These are phyloP conservation scores for Zostera marina DNA, from an alignment of 116 monocot species.

Conservation along the genomic window DNA sequence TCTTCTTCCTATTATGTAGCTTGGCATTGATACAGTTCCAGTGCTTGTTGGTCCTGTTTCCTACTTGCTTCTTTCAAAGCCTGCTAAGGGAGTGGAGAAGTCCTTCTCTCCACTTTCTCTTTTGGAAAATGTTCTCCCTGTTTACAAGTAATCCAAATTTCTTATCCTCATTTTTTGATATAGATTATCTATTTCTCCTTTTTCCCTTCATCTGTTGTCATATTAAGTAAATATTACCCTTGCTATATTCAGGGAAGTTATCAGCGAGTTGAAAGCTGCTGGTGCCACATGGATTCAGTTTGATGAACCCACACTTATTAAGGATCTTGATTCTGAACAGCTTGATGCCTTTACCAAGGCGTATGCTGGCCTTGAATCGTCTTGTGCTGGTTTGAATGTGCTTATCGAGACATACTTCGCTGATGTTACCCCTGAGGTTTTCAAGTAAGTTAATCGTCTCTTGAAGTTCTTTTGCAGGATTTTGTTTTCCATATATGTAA, in stretches of 20 bases:
- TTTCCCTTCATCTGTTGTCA: neutral
- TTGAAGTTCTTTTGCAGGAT: neutral
- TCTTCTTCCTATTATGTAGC: conserved; percentile 10
- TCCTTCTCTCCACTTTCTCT: conserved; percentile 29
- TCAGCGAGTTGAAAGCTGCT: conserved; percentile 54
- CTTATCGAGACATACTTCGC: conserved; percentile 69
- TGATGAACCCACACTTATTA: conserved; percentile 60
- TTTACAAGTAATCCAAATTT: conserved; percentile 32
- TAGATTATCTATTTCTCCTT: neutral
- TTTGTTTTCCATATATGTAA: neutral
- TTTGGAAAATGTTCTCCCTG: conserved; percentile 23
- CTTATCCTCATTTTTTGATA: neutral
- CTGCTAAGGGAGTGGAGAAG: conserved; percentile 37
- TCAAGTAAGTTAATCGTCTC: conserved; percentile 28
- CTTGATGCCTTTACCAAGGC: conserved; percentile 46
- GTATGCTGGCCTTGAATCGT: conserved; percentile 49
- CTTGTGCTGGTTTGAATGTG: conserved; percentile 45
- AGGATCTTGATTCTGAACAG: conserved; percentile 53
- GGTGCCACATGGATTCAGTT: conserved; percentile 74
- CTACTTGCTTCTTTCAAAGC: conserved; percentile 46
- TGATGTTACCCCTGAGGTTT: conserved; percentile 50
- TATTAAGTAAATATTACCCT: conserved; percentile 4
- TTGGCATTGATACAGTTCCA: conserved; percentile 36
- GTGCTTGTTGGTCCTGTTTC: conserved; percentile 42
- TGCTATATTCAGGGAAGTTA: conserved; percentile 30